Evolutionary conservation across 352 stramenopile species (phyloP).

Genomic region (Elongisporangium prolatum): DNA sequence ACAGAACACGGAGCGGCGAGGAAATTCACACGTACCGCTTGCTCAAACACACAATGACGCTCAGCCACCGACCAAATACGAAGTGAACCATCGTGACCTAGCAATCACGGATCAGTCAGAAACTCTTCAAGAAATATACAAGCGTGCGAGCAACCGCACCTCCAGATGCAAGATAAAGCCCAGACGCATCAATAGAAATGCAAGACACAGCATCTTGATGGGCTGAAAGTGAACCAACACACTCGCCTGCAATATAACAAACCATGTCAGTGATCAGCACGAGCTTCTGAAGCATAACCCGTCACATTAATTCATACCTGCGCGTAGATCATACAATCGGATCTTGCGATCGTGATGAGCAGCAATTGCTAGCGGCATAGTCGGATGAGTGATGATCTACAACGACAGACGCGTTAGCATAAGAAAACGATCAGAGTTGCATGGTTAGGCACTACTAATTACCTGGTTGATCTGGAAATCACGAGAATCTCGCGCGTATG

Average conservation of each 20-base stretch:
- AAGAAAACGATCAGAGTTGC: too few relatives aligned
- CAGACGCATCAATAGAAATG: constrained; percentile 71
- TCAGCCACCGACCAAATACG: constrained; percentile 80
- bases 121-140: background rate
- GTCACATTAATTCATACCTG: constrained; percentile 18
- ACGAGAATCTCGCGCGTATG: constrained; percentile 35
- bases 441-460: too few relatives aligned
- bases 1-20: too few relatives aligned
- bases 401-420: too few relatives aligned
- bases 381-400: constrained; percentile 67
- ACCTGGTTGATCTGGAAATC: constrained; percentile 80
- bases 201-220: constrained; percentile 81
- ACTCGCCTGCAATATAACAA: constrained; percentile 40
- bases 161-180: constrained; percentile 70
- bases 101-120: background rate
- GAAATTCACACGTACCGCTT: constrained; percentile 38
- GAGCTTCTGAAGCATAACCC: background rate
- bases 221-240: constrained; percentile 65
- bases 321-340: constrained; percentile 84
- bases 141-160: constrained; percentile 21
- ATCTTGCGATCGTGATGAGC: constrained; percentile 82
- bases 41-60: constrained; percentile 83
- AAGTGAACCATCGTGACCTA: constrained; percentile 80
- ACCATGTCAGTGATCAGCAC: background rate
- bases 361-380: constrained; percentile 78